These are phyloP conservation scores for Theobroma cacao DNA, from an alignment of 345 rosid species.

Conservation along the genomic window DNA sequence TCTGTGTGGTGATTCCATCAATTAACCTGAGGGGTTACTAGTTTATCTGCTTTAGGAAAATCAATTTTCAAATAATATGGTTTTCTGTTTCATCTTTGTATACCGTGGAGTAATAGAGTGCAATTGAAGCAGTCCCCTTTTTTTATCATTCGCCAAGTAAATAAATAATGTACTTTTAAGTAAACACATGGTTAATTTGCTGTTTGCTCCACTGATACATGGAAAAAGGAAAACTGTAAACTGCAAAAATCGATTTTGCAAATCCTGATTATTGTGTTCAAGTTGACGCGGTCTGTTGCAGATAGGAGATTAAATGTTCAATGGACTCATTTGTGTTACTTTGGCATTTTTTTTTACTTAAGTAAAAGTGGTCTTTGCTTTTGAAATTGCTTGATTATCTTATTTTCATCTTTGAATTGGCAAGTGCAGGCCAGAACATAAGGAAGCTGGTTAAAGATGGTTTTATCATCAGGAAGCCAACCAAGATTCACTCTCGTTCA, in stretches of 20 bases:
- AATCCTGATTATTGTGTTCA: background rate
- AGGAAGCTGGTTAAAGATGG: constrained; percentile 98
- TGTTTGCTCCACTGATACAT: background rate
- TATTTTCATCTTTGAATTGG: background rate
- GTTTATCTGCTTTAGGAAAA: background rate
- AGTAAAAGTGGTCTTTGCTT: background rate
- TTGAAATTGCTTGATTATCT: background rate
- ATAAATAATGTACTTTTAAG: background rate
- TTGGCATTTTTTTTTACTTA: background rate
- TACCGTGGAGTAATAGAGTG: background rate
- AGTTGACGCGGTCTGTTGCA: background rate
- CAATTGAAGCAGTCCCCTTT: background rate
- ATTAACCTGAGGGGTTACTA: background rate
- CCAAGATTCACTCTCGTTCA: constrained; percentile 93
- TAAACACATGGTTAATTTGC: background rate
- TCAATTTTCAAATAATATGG: background rate
- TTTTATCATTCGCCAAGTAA: background rate
- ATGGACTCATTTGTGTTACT: background rate
- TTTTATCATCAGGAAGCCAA: constrained; percentile 92
- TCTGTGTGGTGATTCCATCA: background rate
- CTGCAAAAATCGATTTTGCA: background rate
- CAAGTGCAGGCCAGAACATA: constrained; percentile 73
- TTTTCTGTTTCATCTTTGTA: background rate
- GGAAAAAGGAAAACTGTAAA: background rate
- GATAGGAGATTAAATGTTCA: background rate